A percentile compares a stretch with the other conserved stretches of the same genome.
These are phyloP conservation scores for Yamadazyma sp. DNA, from an alignment of 805 yeast species.

Conservation along the genomic window DNA sequence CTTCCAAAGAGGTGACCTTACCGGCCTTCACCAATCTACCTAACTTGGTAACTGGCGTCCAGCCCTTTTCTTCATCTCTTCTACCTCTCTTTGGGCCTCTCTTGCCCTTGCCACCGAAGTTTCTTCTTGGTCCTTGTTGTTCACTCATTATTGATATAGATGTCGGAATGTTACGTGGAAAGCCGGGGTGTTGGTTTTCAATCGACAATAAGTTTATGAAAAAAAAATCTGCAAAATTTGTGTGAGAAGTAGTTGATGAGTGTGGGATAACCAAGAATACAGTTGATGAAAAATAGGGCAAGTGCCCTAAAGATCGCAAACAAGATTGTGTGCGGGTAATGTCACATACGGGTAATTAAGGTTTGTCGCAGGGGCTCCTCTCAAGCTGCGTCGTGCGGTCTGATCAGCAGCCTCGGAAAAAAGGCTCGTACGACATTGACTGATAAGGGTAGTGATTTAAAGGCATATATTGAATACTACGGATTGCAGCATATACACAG, in stretches of 20 bases:
- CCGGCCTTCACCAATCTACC: constrained; percentile 99
- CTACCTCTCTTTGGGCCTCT: constrained; percentile 60
- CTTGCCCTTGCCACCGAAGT: constrained; percentile 60
- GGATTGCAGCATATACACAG: too few relatives aligned
- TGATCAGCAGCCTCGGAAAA: too few relatives aligned
- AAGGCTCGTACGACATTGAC: too few relatives aligned
- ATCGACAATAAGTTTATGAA: constrained; percentile 44
- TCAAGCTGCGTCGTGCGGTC: too few relatives aligned
- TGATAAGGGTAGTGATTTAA: too few relatives aligned
- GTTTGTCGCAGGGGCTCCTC: too few relatives aligned
- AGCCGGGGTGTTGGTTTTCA: constrained; percentile 71
- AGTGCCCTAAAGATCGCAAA: background rate
- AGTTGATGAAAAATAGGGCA: background rate
- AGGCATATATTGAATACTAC: too few relatives aligned
- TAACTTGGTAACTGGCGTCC: constrained; percentile 99
- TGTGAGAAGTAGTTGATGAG: background rate
- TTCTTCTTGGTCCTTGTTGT: constrained; percentile 46
- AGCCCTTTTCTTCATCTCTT: constrained; percentile 94
- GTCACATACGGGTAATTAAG: too few relatives aligned
- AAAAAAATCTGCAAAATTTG: constrained; percentile 6
- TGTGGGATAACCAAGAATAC: background rate
- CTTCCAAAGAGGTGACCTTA: constrained; percentile 94
- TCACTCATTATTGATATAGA: constrained; percentile 18
- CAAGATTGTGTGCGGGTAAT: too few relatives aligned
- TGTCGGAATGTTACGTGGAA: constrained; percentile 73